phyloP scores from a whole-genome alignment of 192 early-diverging fungal genomes.

The Mortierella alpina region DNA sequence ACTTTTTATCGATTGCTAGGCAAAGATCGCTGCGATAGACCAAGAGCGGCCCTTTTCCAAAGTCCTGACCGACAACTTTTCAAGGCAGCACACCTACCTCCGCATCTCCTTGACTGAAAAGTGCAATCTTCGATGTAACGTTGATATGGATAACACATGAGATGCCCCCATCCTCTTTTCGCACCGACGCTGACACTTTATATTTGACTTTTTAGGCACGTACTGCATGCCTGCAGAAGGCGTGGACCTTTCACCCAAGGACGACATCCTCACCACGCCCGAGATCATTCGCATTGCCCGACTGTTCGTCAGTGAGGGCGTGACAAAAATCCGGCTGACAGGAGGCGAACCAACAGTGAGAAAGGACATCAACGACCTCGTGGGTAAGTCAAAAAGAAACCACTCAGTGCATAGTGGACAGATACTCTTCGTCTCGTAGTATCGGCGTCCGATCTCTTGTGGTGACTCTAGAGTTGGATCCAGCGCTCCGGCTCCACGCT shows the following conservation, averaged over 20 bases:
- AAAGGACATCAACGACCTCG: slow-evolving; percentile 88
- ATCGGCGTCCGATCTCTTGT: background rate
- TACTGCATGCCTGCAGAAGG: slow-evolving; percentile 98
- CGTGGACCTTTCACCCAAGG: slow-evolving; percentile 73
- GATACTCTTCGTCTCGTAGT: background rate
- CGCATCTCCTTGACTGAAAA: slow-evolving; percentile 94
- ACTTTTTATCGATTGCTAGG: slow-evolving; percentile 20
- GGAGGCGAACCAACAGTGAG: slow-evolving; percentile 97
- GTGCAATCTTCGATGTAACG: slow-evolving; percentile 93
- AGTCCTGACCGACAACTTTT: slow-evolving; percentile 80
- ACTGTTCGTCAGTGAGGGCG: slow-evolving; percentile 89
- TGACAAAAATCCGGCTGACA: slow-evolving; percentile 94
- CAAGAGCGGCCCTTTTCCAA: slow-evolving; percentile 55
- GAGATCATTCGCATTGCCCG: slow-evolving; percentile 86
- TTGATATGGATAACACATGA: slow-evolving; percentile 4
- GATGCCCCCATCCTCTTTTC: background rate
- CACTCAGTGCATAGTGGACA: no score
- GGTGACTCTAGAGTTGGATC: background rate
- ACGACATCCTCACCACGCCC: slow-evolving; percentile 76
- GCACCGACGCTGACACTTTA: background rate
- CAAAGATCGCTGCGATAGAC: slow-evolving; percentile 56
- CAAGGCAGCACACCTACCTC: slow-evolving; percentile 91
- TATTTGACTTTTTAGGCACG: slow-evolving; percentile 63
- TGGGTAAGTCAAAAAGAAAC: slow-evolving; percentile 63
- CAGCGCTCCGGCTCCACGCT: background rate